Evolutionary conservation across 305 asterid genomes (phyloP).

Genomic region (Coffea humblotiana): DNA sequence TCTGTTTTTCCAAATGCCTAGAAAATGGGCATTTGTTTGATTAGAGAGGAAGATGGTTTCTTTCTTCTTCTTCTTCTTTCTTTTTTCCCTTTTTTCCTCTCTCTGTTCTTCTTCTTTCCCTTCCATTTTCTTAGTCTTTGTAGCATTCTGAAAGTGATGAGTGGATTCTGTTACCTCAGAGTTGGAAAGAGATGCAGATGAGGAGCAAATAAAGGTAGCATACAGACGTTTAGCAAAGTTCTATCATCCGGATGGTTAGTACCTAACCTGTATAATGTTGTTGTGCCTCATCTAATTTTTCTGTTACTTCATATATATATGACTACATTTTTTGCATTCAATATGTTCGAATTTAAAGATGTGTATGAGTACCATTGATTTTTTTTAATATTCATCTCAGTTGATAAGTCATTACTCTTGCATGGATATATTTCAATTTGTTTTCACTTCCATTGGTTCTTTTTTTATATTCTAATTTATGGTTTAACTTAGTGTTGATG

Average conservation of each 20-base stretch:
- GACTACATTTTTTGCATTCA: background rate
- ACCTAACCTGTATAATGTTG: slow-evolving; percentile 23
- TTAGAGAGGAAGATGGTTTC: background rate
- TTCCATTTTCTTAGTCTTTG: background rate
- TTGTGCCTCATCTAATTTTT: background rate
- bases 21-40: background rate
- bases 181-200: slow-evolving; percentile 81
- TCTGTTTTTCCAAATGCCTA: background rate
- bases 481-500: background rate
- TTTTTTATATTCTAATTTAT: background rate
- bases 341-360: background rate
- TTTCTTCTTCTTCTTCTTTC: background rate
- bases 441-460: background rate
- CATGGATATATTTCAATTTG: background rate
- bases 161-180: slow-evolving; percentile 46
- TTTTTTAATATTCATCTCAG: background rate
- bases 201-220: slow-evolving; percentile 79
- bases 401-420: background rate
- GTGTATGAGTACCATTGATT: background rate
- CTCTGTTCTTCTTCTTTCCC: background rate
- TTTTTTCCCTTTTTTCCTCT: background rate
- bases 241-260: slow-evolving; percentile 96
- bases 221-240: slow-evolving; percentile 91
- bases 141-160: background rate
- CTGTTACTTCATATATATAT: background rate